Conservation (phyloP, 345 rosid species). For the Boechera retrofracta region DNA sequence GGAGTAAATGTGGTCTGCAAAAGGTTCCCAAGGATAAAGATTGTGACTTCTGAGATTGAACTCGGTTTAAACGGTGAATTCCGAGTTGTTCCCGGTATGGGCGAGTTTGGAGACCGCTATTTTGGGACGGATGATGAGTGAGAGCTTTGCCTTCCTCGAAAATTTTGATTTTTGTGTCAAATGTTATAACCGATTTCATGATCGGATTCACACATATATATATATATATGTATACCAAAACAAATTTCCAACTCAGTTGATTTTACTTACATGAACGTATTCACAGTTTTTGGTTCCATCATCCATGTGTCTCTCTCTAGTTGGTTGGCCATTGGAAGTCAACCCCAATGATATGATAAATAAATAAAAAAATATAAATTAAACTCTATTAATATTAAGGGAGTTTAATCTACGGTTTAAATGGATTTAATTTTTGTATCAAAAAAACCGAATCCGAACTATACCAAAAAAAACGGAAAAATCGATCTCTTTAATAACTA, state of each 20-base stretch:
- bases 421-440: too few species aligned
- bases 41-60: conserved; percentile 96
- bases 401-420: too few species aligned
- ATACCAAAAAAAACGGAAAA: too few species aligned
- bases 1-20: conserved; percentile 94
- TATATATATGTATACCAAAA: neutral
- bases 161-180: neutral
- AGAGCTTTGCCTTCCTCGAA: neutral
- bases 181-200: neutral
- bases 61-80: conserved; percentile 75
- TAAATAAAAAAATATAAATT: too few species aligned
- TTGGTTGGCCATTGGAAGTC: neutral
- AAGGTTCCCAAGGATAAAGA: conserved; percentile 87
- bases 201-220: neutral
- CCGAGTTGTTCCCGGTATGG: conserved; percentile 95
- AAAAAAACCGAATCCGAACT: too few species aligned
- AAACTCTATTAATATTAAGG: too few species aligned
- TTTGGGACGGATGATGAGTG: conserved; percentile 89
- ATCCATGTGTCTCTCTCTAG: neutral
- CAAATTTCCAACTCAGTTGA: neutral
- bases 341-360: too few species aligned
- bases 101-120: conserved; percentile 95
- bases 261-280: neutral
- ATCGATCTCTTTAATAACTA: too few species aligned
- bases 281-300: neutral